phyloP scores from a whole-genome alignment of 192 early-diverging fungal genomes.

The Backusella liffmaniae region DNA sequence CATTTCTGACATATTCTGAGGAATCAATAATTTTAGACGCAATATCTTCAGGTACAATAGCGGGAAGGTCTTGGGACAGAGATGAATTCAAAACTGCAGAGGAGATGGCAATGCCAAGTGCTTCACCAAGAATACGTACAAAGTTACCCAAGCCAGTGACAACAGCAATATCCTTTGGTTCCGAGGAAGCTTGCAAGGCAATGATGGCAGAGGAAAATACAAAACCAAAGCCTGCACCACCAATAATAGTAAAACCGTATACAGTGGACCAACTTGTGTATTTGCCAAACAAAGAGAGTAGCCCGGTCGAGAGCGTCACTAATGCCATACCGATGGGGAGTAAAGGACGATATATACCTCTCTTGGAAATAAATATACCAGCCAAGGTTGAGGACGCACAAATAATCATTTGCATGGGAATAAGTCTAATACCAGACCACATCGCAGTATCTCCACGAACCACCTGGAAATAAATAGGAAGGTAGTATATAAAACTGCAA shows the following conservation, averaged over 20 bases:
- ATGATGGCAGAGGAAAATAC: slow-evolving; percentile 36
- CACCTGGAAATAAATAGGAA: slow-evolving; percentile 46
- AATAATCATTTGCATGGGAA: slow-evolving; percentile 35
- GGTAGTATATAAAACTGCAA: slow-evolving; percentile 35
- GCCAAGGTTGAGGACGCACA: slow-evolving; percentile 14
- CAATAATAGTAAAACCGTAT: slow-evolving; percentile 20
- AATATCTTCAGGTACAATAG: slow-evolving; percentile 9
- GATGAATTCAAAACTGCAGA: slow-evolving; percentile 32
- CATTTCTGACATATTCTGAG: slow-evolving; percentile 23
- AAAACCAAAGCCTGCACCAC: slow-evolving; percentile 25
- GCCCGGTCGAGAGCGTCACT: slow-evolving; percentile 57
- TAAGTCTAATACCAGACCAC: slow-evolving; percentile 35
- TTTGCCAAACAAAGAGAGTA: slow-evolving; percentile 59
- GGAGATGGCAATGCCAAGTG: slow-evolving; percentile 35
- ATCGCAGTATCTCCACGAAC: slow-evolving; percentile 62
- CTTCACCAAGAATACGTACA: slow-evolving; percentile 32
- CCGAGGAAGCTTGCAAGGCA: slow-evolving; percentile 27
- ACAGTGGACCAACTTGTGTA: slow-evolving; percentile 13
- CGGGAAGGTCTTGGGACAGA: slow-evolving; percentile 20
- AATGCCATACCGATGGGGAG: slow-evolving; percentile 55
- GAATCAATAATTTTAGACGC: slow-evolving; percentile 13
- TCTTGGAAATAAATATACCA: slow-evolving; percentile 30
- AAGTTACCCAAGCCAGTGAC: slow-evolving; percentile 38
- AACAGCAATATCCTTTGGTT: slow-evolving; percentile 35
- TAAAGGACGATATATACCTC: slow-evolving; percentile 18